A percentile compares a stretch with the other conserved stretches of the same genome.
These are phyloP conservation scores for Calocybe indica DNA, from an alignment of 768 basidiomycete species.

Conservation along the genomic window DNA sequence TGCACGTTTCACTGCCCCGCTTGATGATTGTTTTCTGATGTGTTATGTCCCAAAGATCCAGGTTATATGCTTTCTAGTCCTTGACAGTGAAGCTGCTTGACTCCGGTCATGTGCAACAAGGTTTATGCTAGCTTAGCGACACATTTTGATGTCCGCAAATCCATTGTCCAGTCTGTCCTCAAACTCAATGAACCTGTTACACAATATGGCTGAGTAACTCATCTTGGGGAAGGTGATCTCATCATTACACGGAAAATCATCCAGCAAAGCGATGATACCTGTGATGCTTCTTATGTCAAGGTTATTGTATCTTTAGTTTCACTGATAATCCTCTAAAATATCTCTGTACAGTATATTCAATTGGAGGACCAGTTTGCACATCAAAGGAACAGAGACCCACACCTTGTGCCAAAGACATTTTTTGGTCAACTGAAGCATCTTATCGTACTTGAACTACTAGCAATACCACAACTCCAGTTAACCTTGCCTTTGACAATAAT, in stretches of 20 bases:
- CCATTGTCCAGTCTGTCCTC: no score
- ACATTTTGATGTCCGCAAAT: no score
- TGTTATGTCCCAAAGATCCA: no score
- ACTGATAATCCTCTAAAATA: no score
- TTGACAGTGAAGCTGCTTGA: no score
- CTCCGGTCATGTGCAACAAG: no score
- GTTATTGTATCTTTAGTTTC: background rate
- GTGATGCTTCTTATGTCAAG: background rate
- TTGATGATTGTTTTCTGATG: no score
- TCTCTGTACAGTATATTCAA: no score
- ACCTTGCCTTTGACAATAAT: background rate
- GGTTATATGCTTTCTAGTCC: no score
- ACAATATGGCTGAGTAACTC: background rate
- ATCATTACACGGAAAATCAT: background rate
- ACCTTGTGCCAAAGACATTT: background rate
- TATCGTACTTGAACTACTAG: background rate
- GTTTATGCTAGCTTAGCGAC: no score
- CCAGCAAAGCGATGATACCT: background rate
- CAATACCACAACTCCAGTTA: background rate
- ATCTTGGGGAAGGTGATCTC: background rate
- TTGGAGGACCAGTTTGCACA: background rate
- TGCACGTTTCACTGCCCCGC: no score
- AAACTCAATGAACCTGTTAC: no score
- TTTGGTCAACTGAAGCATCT: background rate
- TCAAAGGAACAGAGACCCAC: background rate